These are phyloP conservation scores for Keithomyces neogunnii DNA, from an alignment of 2,329 filamentous ascomycete genomes.

Conservation along the genomic window DNA sequence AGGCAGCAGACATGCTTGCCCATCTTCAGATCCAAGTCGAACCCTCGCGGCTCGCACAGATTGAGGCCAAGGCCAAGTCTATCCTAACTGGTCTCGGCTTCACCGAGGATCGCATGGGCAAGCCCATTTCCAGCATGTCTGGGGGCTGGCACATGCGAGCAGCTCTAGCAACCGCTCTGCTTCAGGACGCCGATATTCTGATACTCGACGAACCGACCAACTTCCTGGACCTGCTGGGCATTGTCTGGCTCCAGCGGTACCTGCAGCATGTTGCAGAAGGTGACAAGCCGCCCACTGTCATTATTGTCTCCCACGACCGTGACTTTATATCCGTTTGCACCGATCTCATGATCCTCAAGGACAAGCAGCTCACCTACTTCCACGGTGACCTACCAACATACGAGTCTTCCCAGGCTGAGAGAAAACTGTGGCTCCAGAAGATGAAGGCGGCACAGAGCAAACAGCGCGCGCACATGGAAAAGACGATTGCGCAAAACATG, in stretches of 20 bases:
- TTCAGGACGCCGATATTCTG: constrained; percentile 67
- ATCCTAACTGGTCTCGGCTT: constrained; percentile 67
- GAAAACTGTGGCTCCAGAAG: constrained; percentile 57
- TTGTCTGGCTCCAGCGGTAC: constrained; percentile 76
- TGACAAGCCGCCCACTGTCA: constrained; percentile 52
- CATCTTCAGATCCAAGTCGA: constrained; percentile 62
- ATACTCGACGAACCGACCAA: constrained; percentile 85
- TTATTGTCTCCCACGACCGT: constrained; percentile 78
- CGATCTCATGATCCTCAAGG: constrained; percentile 67
- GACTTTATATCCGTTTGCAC: constrained; percentile 72
- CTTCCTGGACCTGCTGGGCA: constrained; percentile 73
- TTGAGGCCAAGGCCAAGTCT: constrained; percentile 57
- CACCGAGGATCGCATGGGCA: constrained; percentile 49
- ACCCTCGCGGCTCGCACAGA: constrained; percentile 51
- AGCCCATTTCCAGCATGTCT: constrained; percentile 57
- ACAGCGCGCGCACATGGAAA: constrained; percentile 72
- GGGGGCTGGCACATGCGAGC: constrained; percentile 71
- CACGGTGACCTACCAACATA: constrained; percentile 67
- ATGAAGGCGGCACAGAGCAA: constrained; percentile 79
- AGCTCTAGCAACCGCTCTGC: constrained; percentile 54
- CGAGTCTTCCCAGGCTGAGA: constrained; percentile 58
- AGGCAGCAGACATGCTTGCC: constrained; percentile 60
- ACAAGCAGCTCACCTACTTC: constrained; percentile 65
- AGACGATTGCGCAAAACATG: constrained; percentile 66
- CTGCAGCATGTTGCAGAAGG: constrained; percentile 48